Base-by-base conservation (phyloP, 2,329 filamentous ascomycete genomes). In the Albophoma yamanashiensis region DNA sequence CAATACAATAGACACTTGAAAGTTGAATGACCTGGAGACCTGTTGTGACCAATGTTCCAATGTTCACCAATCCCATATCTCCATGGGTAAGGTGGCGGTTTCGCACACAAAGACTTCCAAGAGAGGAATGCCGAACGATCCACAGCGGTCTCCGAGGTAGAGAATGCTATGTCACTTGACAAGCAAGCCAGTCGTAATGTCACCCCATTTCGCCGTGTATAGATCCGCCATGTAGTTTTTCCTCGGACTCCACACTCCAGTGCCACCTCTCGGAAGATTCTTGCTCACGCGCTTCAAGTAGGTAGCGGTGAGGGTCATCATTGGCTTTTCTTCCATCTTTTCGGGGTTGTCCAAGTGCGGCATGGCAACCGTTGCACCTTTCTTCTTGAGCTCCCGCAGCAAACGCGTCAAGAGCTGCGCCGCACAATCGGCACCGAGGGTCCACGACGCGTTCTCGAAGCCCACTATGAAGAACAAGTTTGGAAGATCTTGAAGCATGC, bases 401-500 rank as follows among this genome's bases (percentile, higher is more conserved):
- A 87, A 68, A 0, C 83, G 75, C 0, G 77, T 73, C 5, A 82
- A 71, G 1, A 84, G 73, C 34, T 74, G 73, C 0, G 77, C 76
- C 1, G 79, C 79, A 0, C 76, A 77, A 61, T 89, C 85, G 0
- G 81, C 79, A 1, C 83, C 84, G 0, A 87, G 74, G 0, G 85
- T 88, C 85, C 86, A 89, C 0, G 80, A 78, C 0, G 79, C 79
- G 47, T 84, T 80, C 36, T 78, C 78, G 69, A 87, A 89, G 4
- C 86, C 86, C 14, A 85, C 74, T 17, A 84, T 75, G 65, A 84
- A 78, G 27, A 79, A 72, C 8, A 83, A 61, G 67, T 89, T 89
- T 1, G 86, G 86, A 2, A 88, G 70, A 55, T 82, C 82, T 63
- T 86, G 77, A 1, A 89, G 68, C 85, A 89, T 87, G 55, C 77